Evolutionary conservation across 2,329 filamentous ascomycete species (phyloP).

Genomic region (Penicillium sp.): DNA sequence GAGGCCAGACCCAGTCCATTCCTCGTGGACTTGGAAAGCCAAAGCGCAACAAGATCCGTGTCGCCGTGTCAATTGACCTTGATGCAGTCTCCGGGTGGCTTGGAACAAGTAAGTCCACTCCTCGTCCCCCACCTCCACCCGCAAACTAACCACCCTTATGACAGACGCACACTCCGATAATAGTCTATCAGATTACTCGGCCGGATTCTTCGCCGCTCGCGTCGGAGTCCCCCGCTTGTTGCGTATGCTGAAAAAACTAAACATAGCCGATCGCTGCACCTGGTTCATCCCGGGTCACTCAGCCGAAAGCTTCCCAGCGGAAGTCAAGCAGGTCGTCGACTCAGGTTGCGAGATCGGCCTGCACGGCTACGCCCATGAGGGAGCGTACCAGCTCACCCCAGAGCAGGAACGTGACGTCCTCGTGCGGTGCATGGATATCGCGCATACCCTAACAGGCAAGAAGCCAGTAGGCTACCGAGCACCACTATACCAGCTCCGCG

Average conservation of each 20-base stretch:
- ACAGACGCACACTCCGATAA: constrained; percentile 49
- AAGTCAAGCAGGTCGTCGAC: constrained; percentile 52
- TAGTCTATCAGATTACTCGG: constrained; percentile 56
- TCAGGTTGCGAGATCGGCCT: constrained; percentile 55
- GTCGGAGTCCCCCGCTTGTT: constrained; percentile 59
- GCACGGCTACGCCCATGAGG: constrained; percentile 68
- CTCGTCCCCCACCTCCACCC: background rate
- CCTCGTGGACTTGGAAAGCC: constrained; percentile 6
- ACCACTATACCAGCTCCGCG: constrained; percentile 40
- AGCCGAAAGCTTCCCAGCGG: constrained; percentile 56
- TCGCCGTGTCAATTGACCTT: constrained; percentile 50
- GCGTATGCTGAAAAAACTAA: constrained; percentile 53
- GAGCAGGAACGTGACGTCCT: constrained; percentile 74
- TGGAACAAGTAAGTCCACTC: constrained; percentile 48
- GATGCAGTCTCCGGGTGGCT: constrained; percentile 62
- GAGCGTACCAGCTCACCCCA: constrained; percentile 66
- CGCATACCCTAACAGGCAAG: constrained; percentile 71
- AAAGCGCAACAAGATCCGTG: constrained; percentile 18
- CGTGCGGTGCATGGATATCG: constrained; percentile 69
- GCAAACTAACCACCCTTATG: background rate
- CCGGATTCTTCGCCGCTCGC: constrained; percentile 56
- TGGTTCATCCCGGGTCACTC: constrained; percentile 63
- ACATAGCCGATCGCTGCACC: constrained; percentile 54
- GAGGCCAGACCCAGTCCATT: background rate
- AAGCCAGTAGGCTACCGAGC: constrained; percentile 53